Evolutionary conservation across 352 stramenopile genomes (phyloP).

Genomic region (Blastocystis sp.): DNA sequence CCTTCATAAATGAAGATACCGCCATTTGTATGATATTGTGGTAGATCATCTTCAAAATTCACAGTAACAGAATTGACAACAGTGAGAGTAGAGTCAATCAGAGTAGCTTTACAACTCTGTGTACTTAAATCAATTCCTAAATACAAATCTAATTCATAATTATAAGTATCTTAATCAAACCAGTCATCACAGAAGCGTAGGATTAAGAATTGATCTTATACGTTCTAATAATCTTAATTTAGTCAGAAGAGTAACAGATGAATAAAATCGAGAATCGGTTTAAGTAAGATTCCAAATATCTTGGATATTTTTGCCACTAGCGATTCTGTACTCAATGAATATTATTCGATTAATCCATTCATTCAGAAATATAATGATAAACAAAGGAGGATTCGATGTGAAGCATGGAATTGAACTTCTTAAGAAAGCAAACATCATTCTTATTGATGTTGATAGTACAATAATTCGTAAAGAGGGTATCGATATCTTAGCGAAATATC

Average conservation of each 20-base stretch:
- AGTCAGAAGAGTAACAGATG: no score
- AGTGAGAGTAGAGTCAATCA: constrained; percentile 41
- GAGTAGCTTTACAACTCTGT: constrained; percentile 62
- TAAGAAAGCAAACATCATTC: background rate
- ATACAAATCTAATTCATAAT: constrained; percentile 49
- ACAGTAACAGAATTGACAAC: constrained; percentile 6
- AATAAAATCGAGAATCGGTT: no score
- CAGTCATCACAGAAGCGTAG: no score
- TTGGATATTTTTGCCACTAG: no score
- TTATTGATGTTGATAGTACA: constrained; percentile 46
- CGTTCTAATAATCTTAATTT: no score
- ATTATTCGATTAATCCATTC: background rate
- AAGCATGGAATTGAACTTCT: background rate
- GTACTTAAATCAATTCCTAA: constrained; percentile 64
- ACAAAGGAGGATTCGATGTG: background rate
- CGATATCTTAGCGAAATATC: background rate
- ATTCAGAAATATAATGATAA: background rate
- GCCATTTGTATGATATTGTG: constrained; percentile 56
- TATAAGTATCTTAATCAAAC: no score
- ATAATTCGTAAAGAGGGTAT: constrained; percentile 44
- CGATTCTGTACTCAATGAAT: background rate
- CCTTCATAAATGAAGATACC: constrained; percentile 56
- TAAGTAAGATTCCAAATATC: no score
- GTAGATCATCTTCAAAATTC: constrained; percentile 62
- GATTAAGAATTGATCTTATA: no score